Base-by-base conservation (phyloP, 1,139 yeast species). In the Geotrichum bryndzae region DNA sequence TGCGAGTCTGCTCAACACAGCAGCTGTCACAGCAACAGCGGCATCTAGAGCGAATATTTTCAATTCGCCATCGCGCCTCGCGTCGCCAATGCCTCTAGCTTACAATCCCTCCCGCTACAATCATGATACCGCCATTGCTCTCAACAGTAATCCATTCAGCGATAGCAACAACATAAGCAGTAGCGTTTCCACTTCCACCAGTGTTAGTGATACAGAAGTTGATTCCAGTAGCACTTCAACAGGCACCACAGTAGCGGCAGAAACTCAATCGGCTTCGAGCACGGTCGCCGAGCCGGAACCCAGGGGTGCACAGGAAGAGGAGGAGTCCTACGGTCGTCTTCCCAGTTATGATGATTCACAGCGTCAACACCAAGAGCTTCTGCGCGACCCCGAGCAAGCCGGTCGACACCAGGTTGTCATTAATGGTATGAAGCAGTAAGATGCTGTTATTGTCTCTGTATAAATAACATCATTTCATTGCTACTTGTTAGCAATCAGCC, bases 331-430 rank as follows among this genome's bases (percentile, higher is more conserved):
- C 10, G 55, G 56, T 6, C n/a, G 52, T 8, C 35, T 63, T 13
- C 65, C 65, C 3, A 63, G 64, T 54, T 63, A 63, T 45, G 64
- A 62, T 29, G 65, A 61, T 31, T 60, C 63, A 41, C 63, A 63
- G 33, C 56, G 64, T 18, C 58, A 62, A 41, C 65, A 63, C 41
- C 54, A 51, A 11, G 65, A 61, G 53, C 58, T 63, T 25, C 31
- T 63, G 46, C 53, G 63, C 29, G 59, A 63, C 33, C 59, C 59
- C 8, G 52, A 41, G 27, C 38, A 51, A 18, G 61, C 64, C 5
- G 54, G 57, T 27, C 51, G 57, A 2, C 62, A 51, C 13, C 52
- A 53, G 50, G 50, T 31, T 18, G 59, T 59, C 4, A 63, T 63
- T 46, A 51, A 54, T 18, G 61, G 58, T 27, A 22, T 63, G 57